These are phyloP conservation scores for Alternaria postmessia DNA, from an alignment of 2,329 filamentous ascomycete genomes.

Conservation along the genomic window DNA sequence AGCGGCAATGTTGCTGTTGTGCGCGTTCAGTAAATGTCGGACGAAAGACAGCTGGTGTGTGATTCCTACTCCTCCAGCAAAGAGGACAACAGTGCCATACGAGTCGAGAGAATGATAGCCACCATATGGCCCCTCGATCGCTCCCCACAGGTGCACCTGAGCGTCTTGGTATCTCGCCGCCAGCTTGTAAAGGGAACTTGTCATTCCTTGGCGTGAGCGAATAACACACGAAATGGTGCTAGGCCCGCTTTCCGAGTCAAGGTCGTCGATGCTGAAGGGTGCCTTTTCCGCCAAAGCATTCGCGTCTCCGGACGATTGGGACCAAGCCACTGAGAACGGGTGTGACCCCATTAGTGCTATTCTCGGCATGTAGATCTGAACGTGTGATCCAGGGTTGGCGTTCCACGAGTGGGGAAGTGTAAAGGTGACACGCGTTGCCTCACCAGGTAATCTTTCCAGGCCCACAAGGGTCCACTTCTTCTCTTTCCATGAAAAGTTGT, in stretches of 20 bases:
- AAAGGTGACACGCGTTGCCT: conserved; percentile 74
- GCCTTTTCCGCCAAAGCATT: conserved; percentile 12
- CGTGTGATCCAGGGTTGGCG: conserved; percentile 75
- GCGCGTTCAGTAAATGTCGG: conserved; percentile 63
- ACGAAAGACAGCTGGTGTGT: conserved; percentile 91
- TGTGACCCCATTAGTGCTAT: conserved; percentile 75
- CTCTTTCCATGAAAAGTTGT: conserved; percentile 69
- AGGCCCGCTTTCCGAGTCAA: conserved; percentile 54
- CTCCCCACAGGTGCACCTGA: conserved; percentile 69
- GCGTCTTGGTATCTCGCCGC: conserved; percentile 61
- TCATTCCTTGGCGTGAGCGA: conserved; percentile 84
- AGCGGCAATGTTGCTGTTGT: conserved; percentile 73
- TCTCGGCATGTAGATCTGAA: conserved; percentile 76
- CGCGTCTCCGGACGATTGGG: conserved; percentile 60
- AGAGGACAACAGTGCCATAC: conserved; percentile 86
- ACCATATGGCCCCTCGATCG: conserved; percentile 86
- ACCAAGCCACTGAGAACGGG: conserved; percentile 79
- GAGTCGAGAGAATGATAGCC: conserved; percentile 79
- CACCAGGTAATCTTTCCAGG: conserved; percentile 75
- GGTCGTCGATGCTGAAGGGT: conserved; percentile 48
- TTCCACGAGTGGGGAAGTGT: conserved; percentile 74
- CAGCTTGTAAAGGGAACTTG: conserved; percentile 75
- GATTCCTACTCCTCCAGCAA: conserved; percentile 90
- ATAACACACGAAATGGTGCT: conserved; percentile 71
- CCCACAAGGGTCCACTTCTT: conserved; percentile 61